Percentiles rank a stretch among this genome's conserved stretches.
Conservation (phyloP, 2,329 filamentous ascomycete genomes). For the Pseudomassariella vexata region DNA sequence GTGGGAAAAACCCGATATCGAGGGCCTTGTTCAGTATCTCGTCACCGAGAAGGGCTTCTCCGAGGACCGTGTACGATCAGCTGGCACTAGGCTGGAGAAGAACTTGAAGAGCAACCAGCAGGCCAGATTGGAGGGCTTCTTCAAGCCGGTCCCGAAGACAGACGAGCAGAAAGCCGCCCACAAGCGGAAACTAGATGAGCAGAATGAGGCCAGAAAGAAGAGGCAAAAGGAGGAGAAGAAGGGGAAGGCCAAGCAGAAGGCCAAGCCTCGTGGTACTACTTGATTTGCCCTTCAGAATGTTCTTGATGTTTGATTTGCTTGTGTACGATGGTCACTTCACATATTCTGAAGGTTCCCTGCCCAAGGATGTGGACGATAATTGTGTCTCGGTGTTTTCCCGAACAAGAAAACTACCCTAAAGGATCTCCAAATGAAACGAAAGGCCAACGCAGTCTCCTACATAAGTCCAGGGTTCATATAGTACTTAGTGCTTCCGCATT, state of each 20-base stretch:
- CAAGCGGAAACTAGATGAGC: conserved; percentile 92
- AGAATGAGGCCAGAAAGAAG: conserved; percentile 89
- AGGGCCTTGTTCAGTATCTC: conserved; percentile 83
- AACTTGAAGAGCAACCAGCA: conserved; percentile 89
- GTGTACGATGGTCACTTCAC: too few relatives aligned
- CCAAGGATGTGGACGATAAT: too few relatives aligned
- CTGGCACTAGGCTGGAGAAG: conserved; percentile 75
- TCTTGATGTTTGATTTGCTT: too few relatives aligned
- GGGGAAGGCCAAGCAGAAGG: conserved; percentile 86
- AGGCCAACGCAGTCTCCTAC: too few relatives aligned
- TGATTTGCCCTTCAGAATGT: neutral
- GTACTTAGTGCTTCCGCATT: too few relatives aligned
- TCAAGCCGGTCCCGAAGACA: conserved; percentile 86
- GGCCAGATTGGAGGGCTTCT: conserved; percentile 89
- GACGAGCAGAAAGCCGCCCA: conserved; percentile 76
- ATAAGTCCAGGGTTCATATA: too few relatives aligned
- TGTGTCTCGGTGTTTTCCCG: too few relatives aligned
- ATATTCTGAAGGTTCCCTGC: too few relatives aligned
- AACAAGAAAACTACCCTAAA: too few relatives aligned
- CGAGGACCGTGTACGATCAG: conserved; percentile 83
- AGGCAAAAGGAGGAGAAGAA: conserved; percentile 92
- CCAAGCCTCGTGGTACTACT: conserved; percentile 70
- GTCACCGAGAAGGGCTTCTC: conserved; percentile 95
- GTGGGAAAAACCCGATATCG: conserved; percentile 90
- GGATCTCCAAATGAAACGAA: too few relatives aligned